phyloP scores from a whole-genome alignment of 148 eudicot species.

The Rhododendron molle region DNA sequence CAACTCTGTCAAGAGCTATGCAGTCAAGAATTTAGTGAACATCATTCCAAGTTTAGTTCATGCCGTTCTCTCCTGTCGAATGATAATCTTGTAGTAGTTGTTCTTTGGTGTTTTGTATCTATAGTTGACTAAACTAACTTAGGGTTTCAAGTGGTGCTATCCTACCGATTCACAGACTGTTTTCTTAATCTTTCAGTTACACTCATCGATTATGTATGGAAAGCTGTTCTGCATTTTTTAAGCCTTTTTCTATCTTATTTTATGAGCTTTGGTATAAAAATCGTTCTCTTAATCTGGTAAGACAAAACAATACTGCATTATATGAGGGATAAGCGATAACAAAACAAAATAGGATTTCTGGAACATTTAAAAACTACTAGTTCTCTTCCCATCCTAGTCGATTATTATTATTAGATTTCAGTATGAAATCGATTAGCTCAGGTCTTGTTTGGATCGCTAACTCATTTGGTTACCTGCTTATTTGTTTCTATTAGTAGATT shows the following conservation, averaged over 20 bases:
- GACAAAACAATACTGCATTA: neutral
- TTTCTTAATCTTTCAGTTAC: neutral
- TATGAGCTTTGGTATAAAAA: neutral
- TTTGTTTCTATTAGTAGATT: neutral
- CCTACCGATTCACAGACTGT: neutral
- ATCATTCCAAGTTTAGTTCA: neutral
- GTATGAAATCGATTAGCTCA: neutral
- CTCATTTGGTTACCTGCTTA: neutral
- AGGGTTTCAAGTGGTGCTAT: neutral
- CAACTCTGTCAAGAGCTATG: neutral
- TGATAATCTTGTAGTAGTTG: neutral
- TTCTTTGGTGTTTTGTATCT: neutral
- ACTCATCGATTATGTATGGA: neutral
- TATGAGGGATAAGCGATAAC: neutral
- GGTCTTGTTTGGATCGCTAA: neutral
- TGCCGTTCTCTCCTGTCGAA: neutral
- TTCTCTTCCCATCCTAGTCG: neutral
- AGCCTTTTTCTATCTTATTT: neutral
- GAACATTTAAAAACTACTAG: neutral
- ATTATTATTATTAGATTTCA: neutral
- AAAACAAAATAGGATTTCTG: neutral
- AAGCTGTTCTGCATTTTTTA: neutral
- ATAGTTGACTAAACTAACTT: neutral
- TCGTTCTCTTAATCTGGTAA: neutral
- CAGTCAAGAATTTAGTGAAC: neutral